phyloP scores from a whole-genome alignment of 2,329 filamentous ascomycete species.

The Trichophyton mentagrophytes region DNA sequence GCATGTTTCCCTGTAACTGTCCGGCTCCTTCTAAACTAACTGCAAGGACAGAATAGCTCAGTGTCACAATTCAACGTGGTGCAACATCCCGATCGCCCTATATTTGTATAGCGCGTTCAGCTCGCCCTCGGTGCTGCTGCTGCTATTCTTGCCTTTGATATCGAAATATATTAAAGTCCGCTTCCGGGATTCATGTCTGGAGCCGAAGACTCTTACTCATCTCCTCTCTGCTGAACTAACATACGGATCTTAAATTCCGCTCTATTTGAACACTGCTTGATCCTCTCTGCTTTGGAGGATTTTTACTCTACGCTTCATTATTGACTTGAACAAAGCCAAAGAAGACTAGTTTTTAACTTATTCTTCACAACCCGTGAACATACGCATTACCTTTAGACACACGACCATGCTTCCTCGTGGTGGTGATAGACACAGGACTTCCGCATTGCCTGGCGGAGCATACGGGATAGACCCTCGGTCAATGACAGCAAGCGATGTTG shows the following conservation, averaged over 20 bases:
- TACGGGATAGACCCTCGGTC: conserved; percentile 13
- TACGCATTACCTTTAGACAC: not conserved
- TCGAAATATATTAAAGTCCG: not conserved
- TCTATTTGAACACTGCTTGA: not conserved
- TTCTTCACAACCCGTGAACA: not conserved
- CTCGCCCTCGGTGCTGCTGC: not conserved
- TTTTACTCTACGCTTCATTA: not conserved
- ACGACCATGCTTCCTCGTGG: conserved; percentile 7
- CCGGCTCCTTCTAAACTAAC: not conserved
- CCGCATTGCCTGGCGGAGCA: conserved; percentile 11
- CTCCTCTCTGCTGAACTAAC: not conserved
- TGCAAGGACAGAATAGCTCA: not conserved
- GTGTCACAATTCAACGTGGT: not conserved
- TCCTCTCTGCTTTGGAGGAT: not conserved
- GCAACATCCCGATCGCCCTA: not conserved
- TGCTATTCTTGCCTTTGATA: not conserved
- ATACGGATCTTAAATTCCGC: not conserved
- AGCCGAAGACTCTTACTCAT: not conserved
- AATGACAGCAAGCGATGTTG: conserved; percentile 14
- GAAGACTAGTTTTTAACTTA: not conserved
- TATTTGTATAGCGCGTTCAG: not conserved
- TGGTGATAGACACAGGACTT: conserved; percentile 11
- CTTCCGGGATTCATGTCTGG: not conserved
- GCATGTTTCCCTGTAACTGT: not conserved
- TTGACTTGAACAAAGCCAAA: not conserved